Percentiles rank a stretch among this genome's conserved stretches.
Evolutionary conservation across 2,329 filamentous ascomycete genomes (phyloP).

Genomic region (Didymella sp.): DNA sequence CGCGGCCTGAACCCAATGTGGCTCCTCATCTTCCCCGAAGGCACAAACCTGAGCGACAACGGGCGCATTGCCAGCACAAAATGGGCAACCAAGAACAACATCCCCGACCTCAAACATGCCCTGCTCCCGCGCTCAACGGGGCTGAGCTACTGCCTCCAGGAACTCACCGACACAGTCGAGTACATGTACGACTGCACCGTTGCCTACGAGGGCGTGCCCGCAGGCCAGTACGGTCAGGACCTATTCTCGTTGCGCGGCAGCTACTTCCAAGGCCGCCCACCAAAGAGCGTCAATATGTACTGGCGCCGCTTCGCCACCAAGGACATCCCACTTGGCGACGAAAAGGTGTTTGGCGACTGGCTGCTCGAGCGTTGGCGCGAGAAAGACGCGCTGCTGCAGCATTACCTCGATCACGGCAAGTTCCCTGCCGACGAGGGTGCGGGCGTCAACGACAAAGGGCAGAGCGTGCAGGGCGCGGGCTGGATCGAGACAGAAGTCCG

Average conservation of each 20-base stretch:
- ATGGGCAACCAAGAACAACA: constrained; percentile 77
- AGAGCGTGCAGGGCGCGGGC: constrained; percentile 45
- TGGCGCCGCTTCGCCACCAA: constrained; percentile 85
- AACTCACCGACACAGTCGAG: constrained; percentile 75
- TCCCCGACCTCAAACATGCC: constrained; percentile 72
- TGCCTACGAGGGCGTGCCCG: constrained; percentile 87
- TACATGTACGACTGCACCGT: constrained; percentile 94
- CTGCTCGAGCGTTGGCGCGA: constrained; percentile 84
- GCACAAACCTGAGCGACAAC: constrained; percentile 81
- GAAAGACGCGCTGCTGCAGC: constrained; percentile 86
- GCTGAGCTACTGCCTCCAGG: constrained; percentile 77
- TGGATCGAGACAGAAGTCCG: constrained; percentile 58
- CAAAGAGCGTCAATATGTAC: constrained; percentile 94
- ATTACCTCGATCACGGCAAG: constrained; percentile 74
- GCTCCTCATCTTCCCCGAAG: constrained; percentile 87
- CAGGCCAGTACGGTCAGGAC: constrained; percentile 77
- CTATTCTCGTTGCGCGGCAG: constrained; percentile 85
- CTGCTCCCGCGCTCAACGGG: constrained; percentile 83
- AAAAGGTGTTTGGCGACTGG: constrained; percentile 80
- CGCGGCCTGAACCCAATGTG: constrained; percentile 79
- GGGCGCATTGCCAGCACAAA: constrained; percentile 71
- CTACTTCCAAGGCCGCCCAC: constrained; percentile 86
- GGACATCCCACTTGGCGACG: constrained; percentile 79
- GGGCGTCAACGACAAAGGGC: constrained; percentile 27
- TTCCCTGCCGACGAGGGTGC: constrained; percentile 71